phyloP scores from a whole-genome alignment of 345 rosid genomes.

The Capsella bursapastoris region DNA sequence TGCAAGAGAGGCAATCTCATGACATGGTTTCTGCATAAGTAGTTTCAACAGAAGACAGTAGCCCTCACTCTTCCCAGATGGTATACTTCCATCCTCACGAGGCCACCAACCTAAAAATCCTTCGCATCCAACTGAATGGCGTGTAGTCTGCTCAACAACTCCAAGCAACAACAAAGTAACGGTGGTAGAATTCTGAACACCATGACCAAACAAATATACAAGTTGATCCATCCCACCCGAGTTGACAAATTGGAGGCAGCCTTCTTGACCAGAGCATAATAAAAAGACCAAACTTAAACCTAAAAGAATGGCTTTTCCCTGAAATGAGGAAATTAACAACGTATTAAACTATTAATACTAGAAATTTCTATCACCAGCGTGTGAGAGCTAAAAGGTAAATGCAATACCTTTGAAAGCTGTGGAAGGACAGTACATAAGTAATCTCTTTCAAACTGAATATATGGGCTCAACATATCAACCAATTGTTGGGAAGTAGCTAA shows the following conservation, averaged over 20 bases:
- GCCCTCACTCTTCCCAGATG: slow-evolving; percentile 77
- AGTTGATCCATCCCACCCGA: slow-evolving; percentile 84
- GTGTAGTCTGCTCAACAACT: slow-evolving; percentile 90
- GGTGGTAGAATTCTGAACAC: slow-evolving; percentile 59
- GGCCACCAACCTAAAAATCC: slow-evolving; percentile 98
- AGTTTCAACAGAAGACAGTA: slow-evolving; percentile 76
- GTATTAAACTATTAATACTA: slow-evolving; percentile 28
- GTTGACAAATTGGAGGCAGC: slow-evolving; percentile 92
- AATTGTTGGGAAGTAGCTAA: slow-evolving; percentile 66
- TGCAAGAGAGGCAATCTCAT: slow-evolving; percentile 84
- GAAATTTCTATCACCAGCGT: slow-evolving; percentile 14
- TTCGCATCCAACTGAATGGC: slow-evolving; percentile 91
- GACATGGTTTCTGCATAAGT: slow-evolving; percentile 78
- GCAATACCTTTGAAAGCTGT: slow-evolving; percentile 65
- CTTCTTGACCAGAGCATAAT: slow-evolving; percentile 84
- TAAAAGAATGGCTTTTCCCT: slow-evolving; percentile 71
- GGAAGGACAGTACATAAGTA: slow-evolving; percentile 51
- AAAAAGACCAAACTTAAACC: slow-evolving; percentile 74
- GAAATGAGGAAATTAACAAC: slow-evolving; percentile 48
- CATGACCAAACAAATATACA: slow-evolving; percentile 55
- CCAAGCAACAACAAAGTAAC: slow-evolving; percentile 66
- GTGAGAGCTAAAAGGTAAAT: slow-evolving; percentile 21
- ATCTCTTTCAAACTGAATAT: slow-evolving; percentile 53
- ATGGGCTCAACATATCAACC: slow-evolving; percentile 61
- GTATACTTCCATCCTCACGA: slow-evolving; percentile 78